Conservation (phyloP, 495 filamentous ascomycete species). For the Antarctomyces pellizariae region DNA sequence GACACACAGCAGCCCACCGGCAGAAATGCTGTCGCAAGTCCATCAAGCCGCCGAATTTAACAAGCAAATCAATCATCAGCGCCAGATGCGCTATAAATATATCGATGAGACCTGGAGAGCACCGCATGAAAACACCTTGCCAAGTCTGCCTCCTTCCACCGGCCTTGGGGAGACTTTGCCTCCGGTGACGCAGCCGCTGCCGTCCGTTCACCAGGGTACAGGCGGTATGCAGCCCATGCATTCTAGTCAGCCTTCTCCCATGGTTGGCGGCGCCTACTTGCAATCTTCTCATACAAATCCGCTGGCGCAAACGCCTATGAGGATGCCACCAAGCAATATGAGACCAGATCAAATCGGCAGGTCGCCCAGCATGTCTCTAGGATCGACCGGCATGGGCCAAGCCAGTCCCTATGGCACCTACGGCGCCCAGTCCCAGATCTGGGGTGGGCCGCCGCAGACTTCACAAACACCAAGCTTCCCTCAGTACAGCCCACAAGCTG, state of each 20-base stretch:
- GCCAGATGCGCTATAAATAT: constrained; percentile 49
- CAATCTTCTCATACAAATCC: constrained; percentile 11
- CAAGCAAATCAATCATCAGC: constrained; percentile 50
- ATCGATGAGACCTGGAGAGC: constrained; percentile 55
- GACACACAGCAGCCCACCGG: constrained; percentile 48
- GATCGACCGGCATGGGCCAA: constrained; percentile 6
- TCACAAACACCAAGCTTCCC: constrained; percentile 9
- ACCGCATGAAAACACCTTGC: constrained; percentile 53
- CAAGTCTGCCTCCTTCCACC: constrained; percentile 25
- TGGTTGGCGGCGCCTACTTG: constrained; percentile 5
- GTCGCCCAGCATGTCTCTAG: constrained; percentile 8
- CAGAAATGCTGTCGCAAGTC: constrained; percentile 76
- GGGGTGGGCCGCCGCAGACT: constrained; percentile 12
- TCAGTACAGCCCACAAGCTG: constrained; percentile 6
- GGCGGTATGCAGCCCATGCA: constrained; percentile 10
- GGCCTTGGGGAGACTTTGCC: constrained; percentile 18
- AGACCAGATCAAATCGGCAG: constrained; percentile 12
- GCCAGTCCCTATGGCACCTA: constrained; percentile 10
- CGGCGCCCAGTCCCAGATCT: constrained; percentile 11
- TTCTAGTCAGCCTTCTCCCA: constrained; percentile 5
- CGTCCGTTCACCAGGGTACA: constrained; percentile 10
- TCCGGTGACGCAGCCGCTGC: constrained; percentile 15
- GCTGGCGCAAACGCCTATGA: constrained; percentile 12
- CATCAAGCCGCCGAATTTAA: constrained; percentile 79
- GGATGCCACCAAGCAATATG: constrained; percentile 9